These are phyloP conservation scores for Hemileia vastatrix DNA, from an alignment of 1,284 basidiomycete species.

Conservation along the genomic window DNA sequence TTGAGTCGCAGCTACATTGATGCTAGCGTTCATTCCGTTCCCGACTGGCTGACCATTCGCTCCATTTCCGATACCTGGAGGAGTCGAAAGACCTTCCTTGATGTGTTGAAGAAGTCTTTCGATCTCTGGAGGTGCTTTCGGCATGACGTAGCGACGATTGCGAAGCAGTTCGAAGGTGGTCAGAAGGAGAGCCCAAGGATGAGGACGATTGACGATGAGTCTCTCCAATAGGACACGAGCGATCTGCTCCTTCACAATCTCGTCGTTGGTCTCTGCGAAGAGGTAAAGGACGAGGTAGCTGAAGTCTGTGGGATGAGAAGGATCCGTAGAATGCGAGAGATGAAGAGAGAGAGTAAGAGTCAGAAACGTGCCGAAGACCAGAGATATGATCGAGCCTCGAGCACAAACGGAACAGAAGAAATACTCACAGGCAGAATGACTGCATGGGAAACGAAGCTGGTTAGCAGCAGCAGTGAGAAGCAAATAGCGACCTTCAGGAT, in stretches of 20 bases:
- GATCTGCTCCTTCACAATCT: conserved; percentile 77
- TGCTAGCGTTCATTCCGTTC: background rate
- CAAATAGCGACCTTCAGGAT: conserved; percentile 93
- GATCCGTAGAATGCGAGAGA: background rate
- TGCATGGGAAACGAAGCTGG: conserved; percentile 60
- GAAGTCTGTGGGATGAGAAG: conserved; percentile 97
- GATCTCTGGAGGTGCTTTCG: conserved; percentile 38
- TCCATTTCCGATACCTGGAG: background rate
- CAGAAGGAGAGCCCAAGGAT: conserved; percentile 62
- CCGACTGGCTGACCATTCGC: background rate
- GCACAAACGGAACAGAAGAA: background rate
- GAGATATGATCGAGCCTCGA: background rate
- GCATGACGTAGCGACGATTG: conserved; percentile 29
- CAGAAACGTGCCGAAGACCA: too few species aligned
- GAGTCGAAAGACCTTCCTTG: conserved; percentile 11
- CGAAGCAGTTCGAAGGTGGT: conserved; percentile 44
- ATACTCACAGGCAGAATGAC: conserved; percentile 40
- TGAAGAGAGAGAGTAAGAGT: background rate
- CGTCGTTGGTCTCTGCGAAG: conserved; percentile 65
- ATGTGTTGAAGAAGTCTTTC: conserved; percentile 40
- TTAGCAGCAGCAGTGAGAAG: conserved; percentile 78
- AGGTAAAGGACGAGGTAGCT: conserved; percentile 75
- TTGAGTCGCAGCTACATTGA: background rate
- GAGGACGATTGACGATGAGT: conserved; percentile 82
- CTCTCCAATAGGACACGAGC: conserved; percentile 84